Conservation (phyloP, 208 protist species). For the Crithidia sp. region DNA sequence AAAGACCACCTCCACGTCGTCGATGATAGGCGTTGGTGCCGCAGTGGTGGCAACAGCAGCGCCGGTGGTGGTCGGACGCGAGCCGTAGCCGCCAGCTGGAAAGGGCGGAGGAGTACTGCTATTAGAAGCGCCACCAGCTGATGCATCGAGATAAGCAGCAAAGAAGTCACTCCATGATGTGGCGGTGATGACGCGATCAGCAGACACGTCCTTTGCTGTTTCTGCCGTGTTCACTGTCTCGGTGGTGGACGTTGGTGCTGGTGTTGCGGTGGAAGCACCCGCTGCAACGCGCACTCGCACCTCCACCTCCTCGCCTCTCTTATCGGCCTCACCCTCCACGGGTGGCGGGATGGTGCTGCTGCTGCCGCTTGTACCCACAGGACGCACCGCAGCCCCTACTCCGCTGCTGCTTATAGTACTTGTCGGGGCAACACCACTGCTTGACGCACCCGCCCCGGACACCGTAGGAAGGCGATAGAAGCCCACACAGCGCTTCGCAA, state of each 20-base stretch:
- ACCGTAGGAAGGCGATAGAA: constrained; percentile 16
- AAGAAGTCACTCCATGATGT: constrained; percentile 33
- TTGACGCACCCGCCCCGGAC: not conserved
- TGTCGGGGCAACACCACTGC: too few relatives aligned
- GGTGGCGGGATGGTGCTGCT: too few relatives aligned
- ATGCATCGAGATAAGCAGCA: not conserved
- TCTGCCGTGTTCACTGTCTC: not conserved
- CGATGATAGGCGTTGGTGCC: constrained; percentile 5
- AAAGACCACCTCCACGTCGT: constrained; percentile 29
- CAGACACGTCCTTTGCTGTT: not conserved
- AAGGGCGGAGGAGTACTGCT: too few relatives aligned
- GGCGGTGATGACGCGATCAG: constrained; percentile 8
- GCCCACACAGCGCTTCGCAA: constrained; percentile 22
- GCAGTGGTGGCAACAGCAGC: not conserved
- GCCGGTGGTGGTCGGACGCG: not conserved
- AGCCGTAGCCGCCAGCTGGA: too few relatives aligned
- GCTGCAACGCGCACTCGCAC: constrained; percentile 11
- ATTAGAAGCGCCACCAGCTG: not conserved
- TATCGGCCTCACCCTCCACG: not conserved
- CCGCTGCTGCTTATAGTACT: too few relatives aligned
- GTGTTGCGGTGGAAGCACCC: not conserved
- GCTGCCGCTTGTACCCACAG: too few relatives aligned
- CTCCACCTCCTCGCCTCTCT: not conserved
- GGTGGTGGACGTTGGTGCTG: not conserved
- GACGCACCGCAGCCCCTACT: too few relatives aligned